A percentile compares a stretch with the other conserved stretches of the same genome.
These are phyloP conservation scores for Macadamia integrifolia DNA, from an alignment of 164 flowering plant genomes.

Conservation along the genomic window DNA sequence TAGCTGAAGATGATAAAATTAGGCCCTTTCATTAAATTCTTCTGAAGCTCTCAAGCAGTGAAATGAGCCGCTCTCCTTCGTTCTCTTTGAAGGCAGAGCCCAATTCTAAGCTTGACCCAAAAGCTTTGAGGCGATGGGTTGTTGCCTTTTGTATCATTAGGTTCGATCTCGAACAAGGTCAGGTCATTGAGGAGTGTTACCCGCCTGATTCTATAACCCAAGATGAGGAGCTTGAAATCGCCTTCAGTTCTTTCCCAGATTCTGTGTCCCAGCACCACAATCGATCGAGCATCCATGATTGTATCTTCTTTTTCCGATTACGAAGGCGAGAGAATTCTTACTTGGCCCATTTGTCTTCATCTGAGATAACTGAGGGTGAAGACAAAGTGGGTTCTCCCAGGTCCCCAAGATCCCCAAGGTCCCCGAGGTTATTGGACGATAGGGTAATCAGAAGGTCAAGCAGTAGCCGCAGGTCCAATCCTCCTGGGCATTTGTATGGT, in stretches of 20 bases:
- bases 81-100: conserved; percentile 54
- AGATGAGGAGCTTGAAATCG: conserved; percentile 83
- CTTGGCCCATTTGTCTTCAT: conserved; percentile 22
- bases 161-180: conserved; percentile 97
- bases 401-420: conserved; percentile 12
- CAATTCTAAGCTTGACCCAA: conserved; percentile 43
- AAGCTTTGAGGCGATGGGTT: conserved; percentile 66
- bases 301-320: conserved; percentile 89
- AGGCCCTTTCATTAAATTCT: background rate
- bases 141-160: conserved; percentile 85
- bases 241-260: conserved; percentile 92
- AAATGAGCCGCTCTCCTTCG: conserved; percentile 86
- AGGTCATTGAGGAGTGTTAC: conserved; percentile 90
- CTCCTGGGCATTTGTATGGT: conserved; percentile 63
- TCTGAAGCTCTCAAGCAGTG: conserved; percentile 4
- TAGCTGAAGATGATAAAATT: conserved; percentile 4
- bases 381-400: conserved; percentile 11
- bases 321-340: conserved; percentile 35
- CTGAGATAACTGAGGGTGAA: conserved; percentile 31
- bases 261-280: conserved; percentile 89
- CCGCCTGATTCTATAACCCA: conserved; percentile 69
- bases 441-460: conserved; percentile 7
- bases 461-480: conserved; percentile 2
- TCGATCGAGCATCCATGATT: conserved; percentile 91
- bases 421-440: conserved; percentile 9